Evolutionary conservation across 2,329 filamentous ascomycete species (phyloP), one percentile per base, ranked within the genome.

Genomic region (Pyricularia sp.): DNA sequence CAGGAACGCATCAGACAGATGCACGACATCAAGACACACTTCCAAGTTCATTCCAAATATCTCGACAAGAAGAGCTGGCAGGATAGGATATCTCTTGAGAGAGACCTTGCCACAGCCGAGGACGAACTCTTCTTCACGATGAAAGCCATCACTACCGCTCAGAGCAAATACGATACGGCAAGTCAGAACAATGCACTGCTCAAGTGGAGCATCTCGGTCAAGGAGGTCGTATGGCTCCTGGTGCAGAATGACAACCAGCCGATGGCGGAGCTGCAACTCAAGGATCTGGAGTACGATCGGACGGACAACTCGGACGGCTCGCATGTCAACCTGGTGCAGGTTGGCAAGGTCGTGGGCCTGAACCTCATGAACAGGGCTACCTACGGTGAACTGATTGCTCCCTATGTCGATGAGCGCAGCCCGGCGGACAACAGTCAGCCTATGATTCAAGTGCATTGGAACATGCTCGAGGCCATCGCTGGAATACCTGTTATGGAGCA

Each of bases 111-210:
- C 11, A 88, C 88, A 25, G 97, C 93, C 75, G 95, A 98, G 77
- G 95, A 99, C 75, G 96, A 99, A 78, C 81, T 99, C 10, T 99
- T 99, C 84, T 99, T 99, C 81, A 92, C 99, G 83, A 98, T 99
- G 95, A 98, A 99, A 75, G 96, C 95, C 58, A 99, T 99, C 77
- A 99, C 95, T 1, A 96, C 93, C 2, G 96, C 94, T 5, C 86
- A 93, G 70, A 61, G 67, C 67, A 95, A 94, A 76, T 89, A 88
- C 71, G 93, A 97, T 70, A 86, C 86, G 65, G 83, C 88, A 66
- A 87, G 88, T 7, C 87, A 93, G 71, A 90, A 89, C 69, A 94
- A 88, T 70, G 93, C 93, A 6, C 82, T 97, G 59, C 79, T 99
- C 68, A 90, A 92, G 73, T 97, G 94, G 91, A 95, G 93, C 76